Base-by-base conservation (phyloP, 352 stramenopile species). In the Pythium angustatum region DNA sequence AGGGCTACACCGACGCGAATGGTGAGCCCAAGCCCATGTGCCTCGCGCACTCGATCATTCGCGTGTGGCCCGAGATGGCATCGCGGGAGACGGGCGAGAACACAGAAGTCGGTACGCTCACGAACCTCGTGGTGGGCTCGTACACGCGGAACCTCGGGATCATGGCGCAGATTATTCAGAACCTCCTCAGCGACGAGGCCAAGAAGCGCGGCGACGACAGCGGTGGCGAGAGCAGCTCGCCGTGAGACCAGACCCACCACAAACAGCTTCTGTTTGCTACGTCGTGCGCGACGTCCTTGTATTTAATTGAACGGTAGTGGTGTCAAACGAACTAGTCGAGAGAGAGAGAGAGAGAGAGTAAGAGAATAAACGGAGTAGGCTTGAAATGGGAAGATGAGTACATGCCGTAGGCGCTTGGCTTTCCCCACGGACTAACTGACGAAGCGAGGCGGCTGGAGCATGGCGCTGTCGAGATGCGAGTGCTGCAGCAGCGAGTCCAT, bases 61-160 rank as follows among this genome's bases (percentile, higher is more conserved):
- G 63, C 22, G 51, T 64, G 41, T 58, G 48, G 50, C 63, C 63
- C 11, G 63, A 70, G 33, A 65, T 70, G 48, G 56, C 51, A 12
- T 48, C 47, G 1, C 45, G 24, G 6, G 48, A 61, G 14, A 14
- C 21, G n/a, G 49, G 44, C 9, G 48, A 61, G 49, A 61, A 74
- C 36, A 68, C 62, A 2, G 66, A 62, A 21, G 71, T 83, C 12
- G 72, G 69, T 34, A 73, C 71, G 54, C 73, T 87, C 54, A 82
- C 72, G 5, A 76, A 85, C 22, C 50, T 81, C 4, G 70, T 87
- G 34, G 68, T 87, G 0, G 68, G 62, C 12, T 76, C 76, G 14
- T 87, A 85, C 44, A 65, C 77, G 21, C 68, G 64, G n/a, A 84
- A 75, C 36, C 67, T 83, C 5, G 71, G 69, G 4, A 61, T 80